Percentiles rank a stretch among this genome's conserved stretches.
These are phyloP conservation scores for Calocybe cyanea DNA, from an alignment of 768 basidiomycete genomes.

Conservation along the genomic window DNA sequence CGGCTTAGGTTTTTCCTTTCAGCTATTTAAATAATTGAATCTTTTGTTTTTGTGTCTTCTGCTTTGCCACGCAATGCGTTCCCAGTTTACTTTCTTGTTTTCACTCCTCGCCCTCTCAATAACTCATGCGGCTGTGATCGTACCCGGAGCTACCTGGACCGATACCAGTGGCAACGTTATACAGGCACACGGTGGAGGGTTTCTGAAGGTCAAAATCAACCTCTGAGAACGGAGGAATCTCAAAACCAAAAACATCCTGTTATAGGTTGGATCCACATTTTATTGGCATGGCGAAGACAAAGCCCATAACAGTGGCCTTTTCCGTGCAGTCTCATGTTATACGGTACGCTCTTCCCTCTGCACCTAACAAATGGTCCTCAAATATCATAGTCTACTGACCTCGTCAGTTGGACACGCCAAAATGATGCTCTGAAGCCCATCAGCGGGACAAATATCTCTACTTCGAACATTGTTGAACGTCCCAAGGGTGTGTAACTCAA, in stretches of 20 bases:
- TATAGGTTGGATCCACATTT: constrained; percentile 47
- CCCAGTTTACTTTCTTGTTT: constrained; percentile 7
- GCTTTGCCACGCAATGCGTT: constrained; percentile 3
- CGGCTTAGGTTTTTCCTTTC: background rate
- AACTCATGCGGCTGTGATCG: constrained; percentile 41
- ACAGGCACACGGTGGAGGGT: constrained; percentile 60
- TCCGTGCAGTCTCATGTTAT: constrained; percentile 59
- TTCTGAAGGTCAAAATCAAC: constrained; percentile 40
- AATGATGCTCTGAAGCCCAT: constrained; percentile 56
- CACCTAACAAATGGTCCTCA: background rate
- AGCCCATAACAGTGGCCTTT: constrained; percentile 47
- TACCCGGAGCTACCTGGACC: constrained; percentile 59
- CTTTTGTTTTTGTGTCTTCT: background rate
- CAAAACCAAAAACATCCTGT: background rate
- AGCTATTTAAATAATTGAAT: background rate
- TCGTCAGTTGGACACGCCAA: constrained; percentile 53
- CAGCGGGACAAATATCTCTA: constrained; percentile 51
- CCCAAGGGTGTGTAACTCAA: constrained; percentile 44
- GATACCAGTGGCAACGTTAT: constrained; percentile 60
- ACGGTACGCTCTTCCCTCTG: constrained; percentile 27
- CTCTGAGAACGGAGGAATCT: background rate
- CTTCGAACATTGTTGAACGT: constrained; percentile 55
- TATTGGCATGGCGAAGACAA: constrained; percentile 70
- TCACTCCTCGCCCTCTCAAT: constrained; percentile 10
- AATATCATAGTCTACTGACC: constrained; percentile 39